Percentiles rank a stretch among this genome's conserved stretches.
Evolutionary conservation across 2,329 filamentous ascomycete species (phyloP).

Genomic region (Fusarium irregulare): DNA sequence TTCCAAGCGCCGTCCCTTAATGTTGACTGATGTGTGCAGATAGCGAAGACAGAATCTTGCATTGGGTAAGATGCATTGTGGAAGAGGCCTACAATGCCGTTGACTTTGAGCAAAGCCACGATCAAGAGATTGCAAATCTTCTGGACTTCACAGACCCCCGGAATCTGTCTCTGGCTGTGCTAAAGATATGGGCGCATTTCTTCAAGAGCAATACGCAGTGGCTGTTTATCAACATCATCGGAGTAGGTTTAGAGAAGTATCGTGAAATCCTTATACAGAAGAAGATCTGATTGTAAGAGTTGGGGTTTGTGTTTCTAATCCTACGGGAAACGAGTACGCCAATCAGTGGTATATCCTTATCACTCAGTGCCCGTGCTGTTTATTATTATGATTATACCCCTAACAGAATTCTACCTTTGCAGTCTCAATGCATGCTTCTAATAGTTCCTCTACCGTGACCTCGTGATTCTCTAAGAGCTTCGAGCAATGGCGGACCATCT

Average conservation of each 20-base stretch:
- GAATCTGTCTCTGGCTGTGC: constrained; percentile 48
- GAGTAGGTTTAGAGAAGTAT: constrained; percentile 54
- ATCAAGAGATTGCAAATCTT: not conserved
- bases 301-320: not conserved
- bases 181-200: constrained; percentile 60
- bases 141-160: not conserved
- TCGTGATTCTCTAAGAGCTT: too few relatives aligned
- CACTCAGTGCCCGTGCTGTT: not conserved
- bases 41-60: constrained; percentile 58
- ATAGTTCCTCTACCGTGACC: too few relatives aligned
- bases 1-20: accelerated
- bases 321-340: not conserved
- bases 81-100: constrained; percentile 56
- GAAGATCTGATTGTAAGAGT: not conserved
- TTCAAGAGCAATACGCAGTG: constrained; percentile 61
- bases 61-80: constrained; percentile 60
- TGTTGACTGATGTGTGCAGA: constrained; percentile 36
- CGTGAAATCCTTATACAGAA: constrained; percentile 39
- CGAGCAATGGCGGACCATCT: too few relatives aligned
- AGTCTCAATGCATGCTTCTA: too few relatives aligned
- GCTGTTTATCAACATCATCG: constrained; percentile 60
- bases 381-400: not conserved
- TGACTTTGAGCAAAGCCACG: constrained; percentile 49
- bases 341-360: not conserved
- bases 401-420: too few relatives aligned